Conservation (phyloP, 805 yeast genomes). For the Pichia membranifaciens region DNA sequence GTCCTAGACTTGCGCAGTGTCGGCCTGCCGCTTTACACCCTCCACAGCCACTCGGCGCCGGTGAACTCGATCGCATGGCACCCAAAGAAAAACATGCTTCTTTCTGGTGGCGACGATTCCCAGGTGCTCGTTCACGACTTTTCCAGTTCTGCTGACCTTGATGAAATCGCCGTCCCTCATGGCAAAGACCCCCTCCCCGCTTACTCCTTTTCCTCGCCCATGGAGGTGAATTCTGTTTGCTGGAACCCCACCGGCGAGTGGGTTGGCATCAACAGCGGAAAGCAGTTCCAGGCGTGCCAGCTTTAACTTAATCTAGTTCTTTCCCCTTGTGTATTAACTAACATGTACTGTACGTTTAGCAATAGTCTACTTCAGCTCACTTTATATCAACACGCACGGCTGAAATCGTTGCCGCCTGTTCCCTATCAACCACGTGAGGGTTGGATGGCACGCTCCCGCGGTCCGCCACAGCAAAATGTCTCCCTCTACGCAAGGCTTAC, state of each 20-base stretch:
- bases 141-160: not conserved
- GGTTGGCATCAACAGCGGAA: conserved; percentile 72
- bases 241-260: conserved; percentile 75
- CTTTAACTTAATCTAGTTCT: not conserved
- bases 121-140: conserved; percentile 70
- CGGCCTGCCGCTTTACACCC: conserved; percentile 66
- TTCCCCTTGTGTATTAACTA: no score
- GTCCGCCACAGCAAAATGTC: no score
- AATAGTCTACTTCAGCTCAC: no score
- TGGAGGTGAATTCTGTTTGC: conserved; percentile 71
- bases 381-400: no score
- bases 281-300: conserved; percentile 60
- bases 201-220: conserved; percentile 30
- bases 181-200: not conserved
- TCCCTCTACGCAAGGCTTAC: no score
- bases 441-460: no score
- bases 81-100: conserved; percentile 58
- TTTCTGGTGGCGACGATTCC: conserved; percentile 68
- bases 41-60: conserved; percentile 62
- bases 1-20: conserved; percentile 85
- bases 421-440: no score
- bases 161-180: conserved; percentile 17
- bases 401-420: no score
- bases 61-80: conserved; percentile 82
- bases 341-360: no score